Conservation (phyloP, 169 alveolate genomes). For the Besnoitia besnoiti region DNA sequence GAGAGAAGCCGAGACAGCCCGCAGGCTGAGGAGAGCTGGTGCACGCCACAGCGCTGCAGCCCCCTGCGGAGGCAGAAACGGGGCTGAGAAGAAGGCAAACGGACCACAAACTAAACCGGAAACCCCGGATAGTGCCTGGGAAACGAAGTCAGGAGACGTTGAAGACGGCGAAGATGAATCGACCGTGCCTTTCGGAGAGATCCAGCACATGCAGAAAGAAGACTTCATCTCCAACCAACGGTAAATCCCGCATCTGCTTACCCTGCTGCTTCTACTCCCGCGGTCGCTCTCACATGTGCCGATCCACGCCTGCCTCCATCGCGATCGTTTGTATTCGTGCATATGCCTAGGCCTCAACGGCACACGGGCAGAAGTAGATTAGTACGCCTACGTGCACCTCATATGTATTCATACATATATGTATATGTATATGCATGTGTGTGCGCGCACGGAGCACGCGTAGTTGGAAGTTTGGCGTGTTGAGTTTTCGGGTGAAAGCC, state of each 20-base stretch:
- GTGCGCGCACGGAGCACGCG: not conserved
- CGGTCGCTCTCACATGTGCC: too few species aligned
- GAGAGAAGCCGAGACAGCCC: not conserved
- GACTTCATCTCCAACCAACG: not conserved
- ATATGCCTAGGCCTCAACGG: too few species aligned
- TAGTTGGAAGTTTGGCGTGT: not conserved
- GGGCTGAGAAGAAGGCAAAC: not conserved
- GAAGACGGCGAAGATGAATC: conserved; percentile 34
- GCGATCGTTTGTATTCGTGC: too few species aligned
- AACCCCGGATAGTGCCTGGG: not conserved
- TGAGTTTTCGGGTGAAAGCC: too few species aligned
- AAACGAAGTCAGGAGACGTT: conserved; percentile 84
- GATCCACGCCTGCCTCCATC: too few species aligned
- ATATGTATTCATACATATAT: too few species aligned
- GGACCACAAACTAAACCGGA: not conserved
- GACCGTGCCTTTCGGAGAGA: conserved; percentile 40
- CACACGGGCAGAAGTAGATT: too few species aligned
- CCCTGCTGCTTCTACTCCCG: too few species aligned
- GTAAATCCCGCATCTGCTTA: conserved; percentile 29
- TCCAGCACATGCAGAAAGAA: conserved; percentile 3
- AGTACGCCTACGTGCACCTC: too few species aligned
- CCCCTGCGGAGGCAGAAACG: not conserved
- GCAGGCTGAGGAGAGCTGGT: too few species aligned
- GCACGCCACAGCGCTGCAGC: too few species aligned
- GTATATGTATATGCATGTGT: conserved; percentile 24